Percentiles rank a stretch among this genome's conserved stretches.
Conservation (phyloP, 768 basidiomycete genomes). For the Tricholoma matsutake region DNA sequence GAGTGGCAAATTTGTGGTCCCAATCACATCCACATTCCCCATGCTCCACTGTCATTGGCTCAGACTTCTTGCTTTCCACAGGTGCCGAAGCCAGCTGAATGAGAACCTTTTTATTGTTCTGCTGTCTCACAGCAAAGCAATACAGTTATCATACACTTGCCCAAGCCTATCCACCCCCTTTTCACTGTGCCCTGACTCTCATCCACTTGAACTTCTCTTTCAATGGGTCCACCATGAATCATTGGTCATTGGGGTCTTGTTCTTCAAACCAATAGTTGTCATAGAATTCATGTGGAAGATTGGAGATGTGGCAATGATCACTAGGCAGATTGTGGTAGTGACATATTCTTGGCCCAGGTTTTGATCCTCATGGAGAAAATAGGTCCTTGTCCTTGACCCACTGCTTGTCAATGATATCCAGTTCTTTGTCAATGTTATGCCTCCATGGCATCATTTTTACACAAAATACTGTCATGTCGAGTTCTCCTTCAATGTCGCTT, state of each 20-base stretch:
- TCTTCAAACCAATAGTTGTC: neutral
- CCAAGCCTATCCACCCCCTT: neutral
- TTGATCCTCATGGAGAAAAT: conserved; percentile 2
- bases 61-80: too few relatives aligned
- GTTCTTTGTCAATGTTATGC: too few relatives aligned
- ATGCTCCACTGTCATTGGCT: too few relatives aligned
- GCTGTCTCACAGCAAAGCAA: neutral
- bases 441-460: too few relatives aligned
- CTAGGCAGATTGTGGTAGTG: neutral
- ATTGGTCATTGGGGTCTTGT: neutral
- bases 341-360: neutral
- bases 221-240: neutral
- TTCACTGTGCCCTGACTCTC: neutral
- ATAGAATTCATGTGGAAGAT: conserved; percentile 1
- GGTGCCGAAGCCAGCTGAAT: too few relatives aligned
- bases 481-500: too few relatives aligned
- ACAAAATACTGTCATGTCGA: too few relatives aligned
- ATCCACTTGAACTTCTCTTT: conserved; percentile 1
- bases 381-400: conserved; percentile 9
- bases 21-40: too few relatives aligned
- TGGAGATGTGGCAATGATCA: neutral
- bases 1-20: too few relatives aligned
- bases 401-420: too few relatives aligned
- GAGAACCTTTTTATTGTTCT: neutral
- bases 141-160: neutral